Conservation (phyloP, 345 rosid species). For the Viola odorata region DNA sequence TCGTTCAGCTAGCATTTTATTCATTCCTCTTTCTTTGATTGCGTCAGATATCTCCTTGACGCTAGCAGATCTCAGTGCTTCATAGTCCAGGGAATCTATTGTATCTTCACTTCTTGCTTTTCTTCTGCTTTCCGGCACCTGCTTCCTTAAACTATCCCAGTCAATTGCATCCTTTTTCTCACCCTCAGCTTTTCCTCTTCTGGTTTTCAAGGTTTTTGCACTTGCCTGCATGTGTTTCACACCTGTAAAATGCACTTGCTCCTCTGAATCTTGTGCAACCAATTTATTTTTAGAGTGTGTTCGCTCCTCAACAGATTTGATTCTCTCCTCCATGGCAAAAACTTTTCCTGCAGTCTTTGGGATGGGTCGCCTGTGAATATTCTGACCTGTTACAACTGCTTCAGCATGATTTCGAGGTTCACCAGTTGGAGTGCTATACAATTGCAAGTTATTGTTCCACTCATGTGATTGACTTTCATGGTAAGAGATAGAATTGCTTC, state of each 20-base stretch:
- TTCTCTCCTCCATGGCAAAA: slow-evolving; percentile 25
- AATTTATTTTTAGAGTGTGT: slow-evolving; percentile 21
- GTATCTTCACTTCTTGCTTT: slow-evolving; percentile 47
- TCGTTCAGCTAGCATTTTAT: slow-evolving; percentile 78
- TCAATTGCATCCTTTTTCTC: slow-evolving; percentile 45
- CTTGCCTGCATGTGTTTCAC: slow-evolving; percentile 27
- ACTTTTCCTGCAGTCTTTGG: slow-evolving; percentile 22
- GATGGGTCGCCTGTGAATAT: slow-evolving; percentile 19
- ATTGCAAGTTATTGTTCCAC: slow-evolving; percentile 25
- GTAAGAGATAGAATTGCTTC: slow-evolving; percentile 23
- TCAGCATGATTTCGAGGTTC: slow-evolving; percentile 26
- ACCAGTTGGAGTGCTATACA: slow-evolving; percentile 17
- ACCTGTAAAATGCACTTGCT: slow-evolving; percentile 22
- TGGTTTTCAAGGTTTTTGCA: slow-evolving; percentile 34
- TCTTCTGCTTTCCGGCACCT: slow-evolving; percentile 34
- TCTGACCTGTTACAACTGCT: slow-evolving; percentile 22
- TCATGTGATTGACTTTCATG: slow-evolving; percentile 24
- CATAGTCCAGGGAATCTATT: slow-evolving; percentile 79
- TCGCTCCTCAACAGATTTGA: slow-evolving; percentile 20
- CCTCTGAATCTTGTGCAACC: slow-evolving; percentile 30
- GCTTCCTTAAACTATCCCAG: slow-evolving; percentile 73
- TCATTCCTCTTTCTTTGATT: slow-evolving; percentile 86
- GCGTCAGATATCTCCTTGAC: slow-evolving; percentile 48
- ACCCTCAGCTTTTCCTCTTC: slow-evolving; percentile 35
- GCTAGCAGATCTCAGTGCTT: slow-evolving; percentile 61